Conservation (phyloP, 108 stramenopile genomes). For the Pseudonitzschia delicatissima region DNA sequence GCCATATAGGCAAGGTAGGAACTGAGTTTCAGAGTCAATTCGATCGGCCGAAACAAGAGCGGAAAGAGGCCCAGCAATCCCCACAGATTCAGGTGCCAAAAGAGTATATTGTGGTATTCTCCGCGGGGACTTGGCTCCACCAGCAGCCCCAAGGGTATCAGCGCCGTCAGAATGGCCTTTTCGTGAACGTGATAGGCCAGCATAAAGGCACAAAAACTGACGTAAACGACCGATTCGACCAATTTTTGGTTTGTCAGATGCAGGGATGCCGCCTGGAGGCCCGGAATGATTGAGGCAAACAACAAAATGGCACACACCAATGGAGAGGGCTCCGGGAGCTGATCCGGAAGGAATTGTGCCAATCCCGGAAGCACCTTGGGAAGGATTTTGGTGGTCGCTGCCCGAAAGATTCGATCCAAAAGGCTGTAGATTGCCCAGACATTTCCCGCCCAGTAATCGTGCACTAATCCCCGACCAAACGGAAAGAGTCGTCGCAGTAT, state of each 20-base stretch:
- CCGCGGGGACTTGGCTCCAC: conserved; percentile 6
- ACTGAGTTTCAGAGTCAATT: conserved; percentile 53
- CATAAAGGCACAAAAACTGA: conserved; percentile 69
- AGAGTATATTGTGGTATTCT: conserved; percentile 39
- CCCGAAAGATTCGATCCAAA: conserved; percentile 45
- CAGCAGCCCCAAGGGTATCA: conserved; percentile 68
- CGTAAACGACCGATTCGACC: conserved; percentile 53
- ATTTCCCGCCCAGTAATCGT: conserved; percentile 99
- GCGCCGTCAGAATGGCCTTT: conserved; percentile 90
- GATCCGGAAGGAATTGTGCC: background rate
- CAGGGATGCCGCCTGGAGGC: conserved; percentile 29
- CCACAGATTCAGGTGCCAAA: conserved; percentile 47
- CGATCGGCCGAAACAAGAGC: conserved; percentile 59
- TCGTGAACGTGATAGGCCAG: conserved; percentile 95
- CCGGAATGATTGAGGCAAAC: conserved; percentile 50
- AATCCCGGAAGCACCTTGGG: background rate
- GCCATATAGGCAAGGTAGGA: conserved; percentile 51
- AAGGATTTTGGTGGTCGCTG: conserved; percentile 9
- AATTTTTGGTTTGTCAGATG: conserved; percentile 21
- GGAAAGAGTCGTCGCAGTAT: conserved; percentile 90
- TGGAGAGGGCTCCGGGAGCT: conserved; percentile 66
- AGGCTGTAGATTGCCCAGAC: conserved; percentile 90
- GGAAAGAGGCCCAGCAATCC: conserved; percentile 73
- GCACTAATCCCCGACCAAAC: conserved; percentile 91
- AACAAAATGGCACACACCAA: conserved; percentile 46